Conservation (phyloP, 495 filamentous ascomycete genomes). For the Hyaloscypha variabilis region DNA sequence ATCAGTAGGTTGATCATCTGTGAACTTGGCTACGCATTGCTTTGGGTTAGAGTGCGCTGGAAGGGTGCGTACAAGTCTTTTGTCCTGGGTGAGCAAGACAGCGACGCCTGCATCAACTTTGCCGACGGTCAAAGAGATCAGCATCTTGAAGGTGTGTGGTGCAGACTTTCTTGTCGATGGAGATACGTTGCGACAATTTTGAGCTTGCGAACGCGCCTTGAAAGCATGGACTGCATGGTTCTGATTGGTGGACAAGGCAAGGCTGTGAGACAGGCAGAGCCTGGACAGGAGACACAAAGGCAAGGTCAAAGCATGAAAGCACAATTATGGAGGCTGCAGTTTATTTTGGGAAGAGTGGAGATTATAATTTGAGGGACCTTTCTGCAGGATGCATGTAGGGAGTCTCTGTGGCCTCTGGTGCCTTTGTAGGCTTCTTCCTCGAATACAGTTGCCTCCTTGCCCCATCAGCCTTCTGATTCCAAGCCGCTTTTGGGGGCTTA, state of each 20-base stretch:
- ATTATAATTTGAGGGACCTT: not conserved
- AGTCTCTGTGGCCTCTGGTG: not conserved
- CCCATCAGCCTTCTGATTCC: not conserved
- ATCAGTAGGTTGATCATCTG: not conserved
- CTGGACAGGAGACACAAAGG: not conserved
- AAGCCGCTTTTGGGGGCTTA: not conserved
- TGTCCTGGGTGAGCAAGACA: slow-evolving; percentile 94
- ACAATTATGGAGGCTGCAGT: not conserved
- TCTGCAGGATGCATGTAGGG: not conserved
- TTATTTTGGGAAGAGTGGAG: not conserved
- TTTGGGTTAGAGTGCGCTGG: not conserved
- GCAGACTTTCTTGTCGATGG: not conserved
- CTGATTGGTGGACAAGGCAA: slow-evolving; percentile 29
- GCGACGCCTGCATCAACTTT: slow-evolving; percentile 99
- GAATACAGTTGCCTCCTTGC: not conserved
- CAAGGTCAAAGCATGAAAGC: not conserved
- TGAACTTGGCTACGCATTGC: not conserved
- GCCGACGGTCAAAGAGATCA: slow-evolving; percentile 97
- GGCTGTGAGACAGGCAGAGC: slow-evolving; percentile 5
- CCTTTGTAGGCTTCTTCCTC: not conserved
- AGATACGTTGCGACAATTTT: slow-evolving; percentile 27
- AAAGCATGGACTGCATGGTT: slow-evolving; percentile 12
- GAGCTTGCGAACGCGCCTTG: slow-evolving; percentile 6
- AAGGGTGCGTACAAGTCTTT: slow-evolving; percentile 74
- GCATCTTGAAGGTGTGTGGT: slow-evolving; percentile 58